Evolutionary conservation across 1,139 yeast species (phyloP).

Genomic region (Suhomyces wounanorum): DNA sequence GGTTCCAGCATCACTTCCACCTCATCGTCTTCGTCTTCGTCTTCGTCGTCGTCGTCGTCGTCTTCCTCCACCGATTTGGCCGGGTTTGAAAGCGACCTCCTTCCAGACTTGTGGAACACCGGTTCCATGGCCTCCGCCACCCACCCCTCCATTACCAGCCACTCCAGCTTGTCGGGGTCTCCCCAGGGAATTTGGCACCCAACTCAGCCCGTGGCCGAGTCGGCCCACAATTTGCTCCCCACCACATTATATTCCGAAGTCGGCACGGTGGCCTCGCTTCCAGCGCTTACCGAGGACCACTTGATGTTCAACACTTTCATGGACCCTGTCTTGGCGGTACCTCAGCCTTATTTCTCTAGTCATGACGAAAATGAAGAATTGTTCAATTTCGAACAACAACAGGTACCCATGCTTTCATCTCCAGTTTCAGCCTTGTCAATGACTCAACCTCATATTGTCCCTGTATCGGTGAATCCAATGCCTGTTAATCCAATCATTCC

Average conservation of each 20-base stretch:
- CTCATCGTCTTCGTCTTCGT: slow-evolving; percentile 20
- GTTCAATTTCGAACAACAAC: slow-evolving; percentile 28
- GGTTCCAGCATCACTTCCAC: slow-evolving; percentile 25
- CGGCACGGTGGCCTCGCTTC: slow-evolving; percentile 13
- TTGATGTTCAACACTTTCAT: slow-evolving; percentile 15
- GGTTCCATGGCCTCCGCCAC: slow-evolving; percentile 11
- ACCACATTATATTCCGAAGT: slow-evolving; percentile 18
- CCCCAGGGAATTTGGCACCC: neutral
- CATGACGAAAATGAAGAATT: slow-evolving; percentile 23
- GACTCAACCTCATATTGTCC: neutral
- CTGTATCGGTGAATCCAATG: neutral
- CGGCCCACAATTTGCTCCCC: slow-evolving; percentile 19
- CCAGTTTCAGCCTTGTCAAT: slow-evolving; percentile 4
- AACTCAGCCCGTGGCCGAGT: neutral
- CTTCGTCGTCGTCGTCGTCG: slow-evolving; percentile 23
- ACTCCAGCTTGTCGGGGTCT: neutral
- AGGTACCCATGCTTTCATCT: neutral
- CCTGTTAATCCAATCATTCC: neutral
- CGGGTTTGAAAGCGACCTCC: slow-evolving; percentile 29
- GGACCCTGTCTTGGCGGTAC: neutral
- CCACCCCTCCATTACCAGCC: slow-evolving; percentile 1
- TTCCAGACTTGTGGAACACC: slow-evolving; percentile 41
- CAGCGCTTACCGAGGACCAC: slow-evolving; percentile 26
- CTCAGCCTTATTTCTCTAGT: neutral
- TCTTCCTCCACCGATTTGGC: slow-evolving; percentile 22